Percentiles rank a stretch among this genome's conserved stretches.
Conservation (phyloP, 352 stramenopile genomes). For the Globisporangium irregulare region DNA sequence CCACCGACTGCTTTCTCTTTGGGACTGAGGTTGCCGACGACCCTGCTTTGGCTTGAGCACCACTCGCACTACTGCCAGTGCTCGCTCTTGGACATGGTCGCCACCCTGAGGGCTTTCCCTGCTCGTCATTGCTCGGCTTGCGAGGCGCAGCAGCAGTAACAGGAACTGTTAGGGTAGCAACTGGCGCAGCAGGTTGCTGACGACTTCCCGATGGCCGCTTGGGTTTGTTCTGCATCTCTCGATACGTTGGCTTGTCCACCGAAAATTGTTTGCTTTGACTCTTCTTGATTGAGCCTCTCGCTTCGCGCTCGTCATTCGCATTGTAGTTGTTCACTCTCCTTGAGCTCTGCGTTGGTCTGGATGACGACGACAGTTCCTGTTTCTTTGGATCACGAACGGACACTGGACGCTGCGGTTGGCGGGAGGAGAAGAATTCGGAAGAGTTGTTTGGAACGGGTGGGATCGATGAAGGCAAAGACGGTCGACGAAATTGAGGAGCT, state of each 20-base stretch:
- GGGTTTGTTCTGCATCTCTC: not conserved
- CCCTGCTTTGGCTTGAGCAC: not conserved
- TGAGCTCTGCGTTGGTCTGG: not conserved
- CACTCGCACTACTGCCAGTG: not conserved
- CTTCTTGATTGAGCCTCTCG: not conserved
- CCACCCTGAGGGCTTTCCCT: not conserved
- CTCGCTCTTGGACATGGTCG: slow-evolving; percentile 4
- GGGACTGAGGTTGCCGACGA: not conserved
- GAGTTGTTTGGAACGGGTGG: not conserved
- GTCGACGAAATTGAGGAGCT: not conserved
- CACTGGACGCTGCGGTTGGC: slow-evolving; percentile 6
- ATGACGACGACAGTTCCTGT: not conserved
- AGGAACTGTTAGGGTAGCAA: not conserved
- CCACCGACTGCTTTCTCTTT: slow-evolving; percentile 5
- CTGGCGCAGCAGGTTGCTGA: not conserved
- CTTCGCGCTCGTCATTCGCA: not conserved
- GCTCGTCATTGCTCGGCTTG: slow-evolving; percentile 5
- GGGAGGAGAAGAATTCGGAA: not conserved
- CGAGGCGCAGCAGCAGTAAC: not conserved
- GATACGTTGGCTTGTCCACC: not conserved
- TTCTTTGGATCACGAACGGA: slow-evolving; percentile 8
- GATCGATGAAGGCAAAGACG: not conserved
- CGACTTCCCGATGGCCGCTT: not conserved
- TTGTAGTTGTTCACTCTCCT: not conserved
- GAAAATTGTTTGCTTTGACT: not conserved